These are phyloP conservation scores for Aspergillus funiculosus DNA, from an alignment of 495 filamentous ascomycete species.

Conservation along the genomic window DNA sequence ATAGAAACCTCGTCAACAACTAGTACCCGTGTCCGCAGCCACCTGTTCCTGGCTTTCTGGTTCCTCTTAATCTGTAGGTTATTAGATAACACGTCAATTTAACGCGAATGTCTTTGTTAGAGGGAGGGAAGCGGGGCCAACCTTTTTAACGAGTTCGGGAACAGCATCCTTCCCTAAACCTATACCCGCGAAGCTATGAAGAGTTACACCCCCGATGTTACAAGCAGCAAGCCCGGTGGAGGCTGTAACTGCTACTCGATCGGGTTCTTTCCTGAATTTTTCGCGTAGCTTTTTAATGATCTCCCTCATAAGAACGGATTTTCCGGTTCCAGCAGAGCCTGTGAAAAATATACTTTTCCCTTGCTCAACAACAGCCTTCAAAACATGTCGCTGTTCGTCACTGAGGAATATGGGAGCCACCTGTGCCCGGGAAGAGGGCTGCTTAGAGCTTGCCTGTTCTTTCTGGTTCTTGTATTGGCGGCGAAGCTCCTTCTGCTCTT, in stretches of 20 bases:
- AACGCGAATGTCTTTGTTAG: background rate
- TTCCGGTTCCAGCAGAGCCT: conserved; percentile 94
- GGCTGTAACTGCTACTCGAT: conserved; percentile 84
- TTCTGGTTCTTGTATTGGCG: conserved; percentile 54
- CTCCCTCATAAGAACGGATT: conserved; percentile 89
- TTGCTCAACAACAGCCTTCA: conserved; percentile 68
- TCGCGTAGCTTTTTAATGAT: conserved; percentile 75
- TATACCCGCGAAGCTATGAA: conserved; percentile 95
- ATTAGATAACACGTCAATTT: conserved; percentile 13
- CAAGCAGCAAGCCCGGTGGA: conserved; percentile 95
- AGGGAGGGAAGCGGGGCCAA: too few relatives aligned
- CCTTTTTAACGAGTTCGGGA: conserved; percentile 76
- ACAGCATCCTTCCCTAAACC: conserved; percentile 87
- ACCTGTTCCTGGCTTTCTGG: conserved; percentile 77
- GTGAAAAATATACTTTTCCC: conserved; percentile 95
- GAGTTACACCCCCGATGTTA: conserved; percentile 91
- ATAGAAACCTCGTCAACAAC: conserved; percentile 96
- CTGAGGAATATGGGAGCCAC: conserved; percentile 66
- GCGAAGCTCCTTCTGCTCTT: conserved; percentile 68
- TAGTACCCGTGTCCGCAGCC: conserved; percentile 80
- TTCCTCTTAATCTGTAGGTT: conserved; percentile 65
- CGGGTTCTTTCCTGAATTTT: conserved; percentile 67
- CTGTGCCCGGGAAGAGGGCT: conserved; percentile 27
- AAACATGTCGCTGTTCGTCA: conserved; percentile 78
- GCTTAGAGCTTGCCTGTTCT: conserved; percentile 20